Percentiles rank a stretch among this genome's conserved stretches.
phyloP scores from a whole-genome alignment of 768 basidiomycete species.

The Mycena epipterygia region DNA sequence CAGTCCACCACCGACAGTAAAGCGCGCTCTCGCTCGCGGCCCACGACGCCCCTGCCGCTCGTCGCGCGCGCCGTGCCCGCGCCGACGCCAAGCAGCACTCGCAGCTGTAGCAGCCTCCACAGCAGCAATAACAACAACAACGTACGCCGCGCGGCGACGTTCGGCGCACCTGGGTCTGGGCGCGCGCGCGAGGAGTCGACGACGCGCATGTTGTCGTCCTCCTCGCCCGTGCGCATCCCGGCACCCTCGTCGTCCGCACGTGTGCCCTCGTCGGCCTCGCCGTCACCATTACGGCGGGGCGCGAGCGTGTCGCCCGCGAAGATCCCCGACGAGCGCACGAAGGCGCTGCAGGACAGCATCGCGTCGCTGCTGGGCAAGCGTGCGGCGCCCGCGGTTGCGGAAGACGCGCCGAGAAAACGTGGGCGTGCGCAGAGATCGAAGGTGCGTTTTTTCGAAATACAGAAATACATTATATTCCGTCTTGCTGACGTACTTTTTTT shows the following conservation, averaged over 20 bases:
- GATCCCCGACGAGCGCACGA: conserved; percentile 63
- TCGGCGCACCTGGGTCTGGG: background rate
- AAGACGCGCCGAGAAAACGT: conserved; percentile 20
- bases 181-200: background rate
- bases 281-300: conserved; percentile 47
- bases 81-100: conserved; percentile 20
- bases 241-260: conserved; percentile 37
- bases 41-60: conserved; percentile 21
- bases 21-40: conserved; percentile 1
- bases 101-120: background rate
- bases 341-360: conserved; percentile 77
- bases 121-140: background rate
- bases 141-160: conserved; percentile 20
- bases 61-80: conserved; percentile 20
- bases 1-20: background rate
- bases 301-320: conserved; percentile 54
- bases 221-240: conserved; percentile 8
- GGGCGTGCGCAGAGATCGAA: conserved; percentile 21
- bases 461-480: too few species aligned
- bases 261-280: conserved; percentile 73
- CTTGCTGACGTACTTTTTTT: background rate
- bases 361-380: conserved; percentile 80
- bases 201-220: background rate
- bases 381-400: conserved; percentile 50
- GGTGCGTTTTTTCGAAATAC: conserved; percentile 10